A percentile compares a stretch with the other conserved stretches of the same genome.
phyloP scores from a whole-genome alignment of 176 grass and related monocot species.

The Dactylis glomerata region DNA sequence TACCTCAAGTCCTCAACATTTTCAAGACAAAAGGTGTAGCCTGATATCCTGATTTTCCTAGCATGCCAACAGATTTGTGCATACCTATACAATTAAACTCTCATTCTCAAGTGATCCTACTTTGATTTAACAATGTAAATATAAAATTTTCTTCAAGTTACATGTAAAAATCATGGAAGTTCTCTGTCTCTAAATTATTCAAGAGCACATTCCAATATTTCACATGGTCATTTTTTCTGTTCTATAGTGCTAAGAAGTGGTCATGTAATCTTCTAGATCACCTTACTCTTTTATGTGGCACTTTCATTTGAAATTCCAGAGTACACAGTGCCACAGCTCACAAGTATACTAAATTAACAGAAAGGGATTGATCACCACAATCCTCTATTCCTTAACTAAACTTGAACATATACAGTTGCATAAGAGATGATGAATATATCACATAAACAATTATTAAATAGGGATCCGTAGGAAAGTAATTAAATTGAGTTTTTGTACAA shows the following conservation, averaged over 20 bases:
- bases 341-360: neutral
- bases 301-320: neutral
- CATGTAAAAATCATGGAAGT: neutral
- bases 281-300: neutral
- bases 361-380: neutral
- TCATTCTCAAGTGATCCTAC: conserved; percentile 7
- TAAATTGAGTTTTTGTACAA: neutral
- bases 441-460: neutral
- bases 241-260: neutral
- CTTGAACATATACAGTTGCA: neutral
- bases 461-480: conserved; percentile 1
- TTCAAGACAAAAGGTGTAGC: neutral
- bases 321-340: neutral
- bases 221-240: neutral
- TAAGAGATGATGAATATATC: conserved; percentile 1
- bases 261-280: neutral
- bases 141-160: conserved; percentile 15
- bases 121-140: neutral
- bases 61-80: conserved; percentile 11
- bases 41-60: neutral
- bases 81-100: conserved; percentile 5
- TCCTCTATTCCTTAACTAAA: neutral
- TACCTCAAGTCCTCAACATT: neutral
- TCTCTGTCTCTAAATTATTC: neutral
- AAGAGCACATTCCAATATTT: neutral